These are phyloP conservation scores for Tetrahymena borealis DNA, from an alignment of 73 alveolate species.

Conservation along the genomic window DNA sequence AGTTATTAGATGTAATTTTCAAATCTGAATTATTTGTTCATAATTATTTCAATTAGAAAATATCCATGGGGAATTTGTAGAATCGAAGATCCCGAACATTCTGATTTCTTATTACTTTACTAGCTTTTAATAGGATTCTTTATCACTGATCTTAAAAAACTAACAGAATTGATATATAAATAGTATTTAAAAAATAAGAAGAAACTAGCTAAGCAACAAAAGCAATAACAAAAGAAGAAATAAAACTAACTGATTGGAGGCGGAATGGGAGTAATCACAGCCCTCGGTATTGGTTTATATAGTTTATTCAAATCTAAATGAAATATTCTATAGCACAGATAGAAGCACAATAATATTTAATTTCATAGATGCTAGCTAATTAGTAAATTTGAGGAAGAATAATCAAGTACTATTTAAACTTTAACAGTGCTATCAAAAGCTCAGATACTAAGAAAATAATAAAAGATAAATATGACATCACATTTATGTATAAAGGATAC, in stretches of 20 bases:
- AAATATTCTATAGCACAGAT: too few relatives aligned
- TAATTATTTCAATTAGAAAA: not conserved
- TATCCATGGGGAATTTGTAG: conserved; percentile 45
- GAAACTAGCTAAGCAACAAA: not conserved
- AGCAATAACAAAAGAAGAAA: not conserved
- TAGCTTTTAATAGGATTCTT: conserved; percentile 17
- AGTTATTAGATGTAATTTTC: too few relatives aligned
- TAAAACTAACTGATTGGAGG: not conserved
- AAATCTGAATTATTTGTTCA: not conserved
- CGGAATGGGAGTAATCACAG: not conserved
- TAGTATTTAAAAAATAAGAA: not conserved
- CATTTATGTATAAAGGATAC: too few relatives aligned
- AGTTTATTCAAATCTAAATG: not conserved
- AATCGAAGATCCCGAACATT: conserved; percentile 34
- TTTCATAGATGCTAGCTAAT: too few relatives aligned
- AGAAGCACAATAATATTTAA: too few relatives aligned
- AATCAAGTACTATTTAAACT: too few relatives aligned
- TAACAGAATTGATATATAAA: not conserved
- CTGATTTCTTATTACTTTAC: conserved; percentile 21
- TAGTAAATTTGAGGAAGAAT: too few relatives aligned
- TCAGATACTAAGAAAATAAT: too few relatives aligned
- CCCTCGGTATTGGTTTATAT: not conserved
- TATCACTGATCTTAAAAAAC: not conserved
- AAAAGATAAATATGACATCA: too few relatives aligned
- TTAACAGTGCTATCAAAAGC: too few relatives aligned